Percentiles rank a stretch among this genome's conserved stretches.
Conservation (phyloP, 2,329 filamentous ascomycete species). For the Aspergillus sp. region DNA sequence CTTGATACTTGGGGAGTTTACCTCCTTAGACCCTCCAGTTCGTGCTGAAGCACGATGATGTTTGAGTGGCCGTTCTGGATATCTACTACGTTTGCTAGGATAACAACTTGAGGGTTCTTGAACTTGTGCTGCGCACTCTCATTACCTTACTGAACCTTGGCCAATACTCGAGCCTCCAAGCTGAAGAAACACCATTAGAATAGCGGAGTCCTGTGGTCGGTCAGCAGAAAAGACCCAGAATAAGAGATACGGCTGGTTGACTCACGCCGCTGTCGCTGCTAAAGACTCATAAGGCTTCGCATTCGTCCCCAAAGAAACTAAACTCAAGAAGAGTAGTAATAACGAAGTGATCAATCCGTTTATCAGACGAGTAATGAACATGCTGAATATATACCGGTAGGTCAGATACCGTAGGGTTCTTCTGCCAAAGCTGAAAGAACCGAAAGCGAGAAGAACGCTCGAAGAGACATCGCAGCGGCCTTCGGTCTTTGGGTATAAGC, state of each 20-base stretch:
- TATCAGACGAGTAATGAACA: background rate
- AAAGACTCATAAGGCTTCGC: background rate
- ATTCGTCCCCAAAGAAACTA: background rate
- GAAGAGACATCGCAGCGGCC: background rate
- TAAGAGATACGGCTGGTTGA: background rate
- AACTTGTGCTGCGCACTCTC: too few relatives aligned
- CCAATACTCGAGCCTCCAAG: too few relatives aligned
- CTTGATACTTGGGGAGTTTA: conserved; percentile 23
- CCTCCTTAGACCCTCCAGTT: conserved; percentile 19
- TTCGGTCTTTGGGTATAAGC: background rate
- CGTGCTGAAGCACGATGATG: conserved; percentile 1
- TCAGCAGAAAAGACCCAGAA: background rate
- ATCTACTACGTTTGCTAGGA: background rate
- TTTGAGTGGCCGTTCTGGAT: background rate
- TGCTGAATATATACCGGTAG: background rate
- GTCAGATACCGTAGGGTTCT: background rate
- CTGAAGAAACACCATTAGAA: conserved; percentile 5
- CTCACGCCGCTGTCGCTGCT: conserved; percentile 4
- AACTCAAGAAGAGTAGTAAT: background rate
- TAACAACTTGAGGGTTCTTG: too few relatives aligned
- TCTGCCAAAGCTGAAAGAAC: background rate
- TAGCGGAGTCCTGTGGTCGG: background rate
- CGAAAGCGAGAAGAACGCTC: background rate
- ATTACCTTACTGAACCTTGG: too few relatives aligned
- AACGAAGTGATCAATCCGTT: background rate